Evolutionary conservation across 1,139 yeast genomes (phyloP), one percentile per base, ranked within the genome.

Genomic region (Blastobotrys illinoisensis): DNA sequence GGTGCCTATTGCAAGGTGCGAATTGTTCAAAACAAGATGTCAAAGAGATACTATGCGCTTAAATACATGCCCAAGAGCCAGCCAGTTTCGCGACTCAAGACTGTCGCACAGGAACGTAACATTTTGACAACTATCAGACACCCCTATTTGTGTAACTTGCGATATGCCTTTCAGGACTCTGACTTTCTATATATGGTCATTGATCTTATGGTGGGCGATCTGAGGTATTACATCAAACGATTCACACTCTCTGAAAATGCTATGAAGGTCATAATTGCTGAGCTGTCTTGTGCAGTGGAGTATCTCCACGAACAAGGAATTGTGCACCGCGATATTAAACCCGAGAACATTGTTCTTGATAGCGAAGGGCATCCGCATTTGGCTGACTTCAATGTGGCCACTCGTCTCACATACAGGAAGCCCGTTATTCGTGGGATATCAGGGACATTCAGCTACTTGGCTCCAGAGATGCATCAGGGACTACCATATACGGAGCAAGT

Each of bases 371-470:
- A 84, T 65, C 83, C 83, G 56, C 86, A 86, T 13, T 71, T 85
- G 56, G 85, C 88, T 66, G 90, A 85, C 71, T 85, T 85, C 65
- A 88, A 88, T 1, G 74, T 89, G 49, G 68, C 71, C 14, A 53
- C 62, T 19, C 55, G 64, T 60, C 56, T 65, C 55, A 54, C 66
- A 32, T 57, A 46, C 58, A 63, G 52, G 66, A 65, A 53, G 57
- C 69, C 62, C 58, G 66, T 44, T 62, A 66, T 56, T 68, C 73
- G 78, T 62, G 84, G 95, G 1, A 81, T 87, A 62, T 87, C 88
- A 19, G 97, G 96, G 0, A 89, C 96, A 0, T 88, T 93, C 1
- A 93, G 86, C 66, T 89, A 89, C 66, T 85, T 89, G 81, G 96
- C 97, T 0, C 97, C 97, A 1, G 96, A 89, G 65, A 86, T 89